phyloP scores from a whole-genome alignment of 805 yeast species.

The Kregervanrija pseudodelftensis region DNA sequence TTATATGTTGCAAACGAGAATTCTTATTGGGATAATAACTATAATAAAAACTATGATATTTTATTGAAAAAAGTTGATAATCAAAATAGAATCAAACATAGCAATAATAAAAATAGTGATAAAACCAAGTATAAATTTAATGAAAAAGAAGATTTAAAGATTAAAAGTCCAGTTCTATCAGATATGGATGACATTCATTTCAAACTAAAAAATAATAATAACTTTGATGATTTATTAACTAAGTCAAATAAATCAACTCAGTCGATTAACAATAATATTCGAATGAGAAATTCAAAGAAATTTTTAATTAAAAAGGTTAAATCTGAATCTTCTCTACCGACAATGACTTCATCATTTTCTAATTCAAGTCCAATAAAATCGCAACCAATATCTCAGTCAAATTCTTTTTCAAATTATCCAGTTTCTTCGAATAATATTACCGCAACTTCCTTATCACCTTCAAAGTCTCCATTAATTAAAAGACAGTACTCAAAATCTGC shows the following conservation, averaged over 20 bases:
- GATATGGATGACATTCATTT: conserved; percentile 25
- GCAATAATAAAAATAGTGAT: neutral
- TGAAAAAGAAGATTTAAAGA: neutral
- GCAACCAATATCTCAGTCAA: neutral
- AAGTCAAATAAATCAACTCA: neutral
- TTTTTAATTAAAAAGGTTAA: conserved; percentile 22
- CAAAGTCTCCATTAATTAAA: neutral
- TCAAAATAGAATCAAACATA: neutral
- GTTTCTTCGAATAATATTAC: neutral
- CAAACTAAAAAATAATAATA: conserved; percentile 23
- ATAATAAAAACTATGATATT: conserved; percentile 31
- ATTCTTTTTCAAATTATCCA: neutral
- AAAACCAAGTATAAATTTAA: conserved; percentile 4
- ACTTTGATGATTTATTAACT: conserved; percentile 23
- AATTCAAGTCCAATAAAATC: neutral
- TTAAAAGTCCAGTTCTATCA: neutral
- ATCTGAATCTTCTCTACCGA: conserved; percentile 25
- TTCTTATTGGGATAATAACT: conserved; percentile 36
- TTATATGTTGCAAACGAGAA: conserved; percentile 28
- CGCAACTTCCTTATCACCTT: neutral
- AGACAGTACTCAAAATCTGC: conserved; percentile 3
- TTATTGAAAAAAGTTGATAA: conserved; percentile 22
- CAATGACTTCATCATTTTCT: conserved; percentile 4
- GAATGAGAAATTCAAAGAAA: conserved; percentile 21
- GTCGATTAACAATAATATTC: conserved; percentile 9